Conservation (phyloP, 129 eudicot species). For the Flaveria linearis region DNA sequence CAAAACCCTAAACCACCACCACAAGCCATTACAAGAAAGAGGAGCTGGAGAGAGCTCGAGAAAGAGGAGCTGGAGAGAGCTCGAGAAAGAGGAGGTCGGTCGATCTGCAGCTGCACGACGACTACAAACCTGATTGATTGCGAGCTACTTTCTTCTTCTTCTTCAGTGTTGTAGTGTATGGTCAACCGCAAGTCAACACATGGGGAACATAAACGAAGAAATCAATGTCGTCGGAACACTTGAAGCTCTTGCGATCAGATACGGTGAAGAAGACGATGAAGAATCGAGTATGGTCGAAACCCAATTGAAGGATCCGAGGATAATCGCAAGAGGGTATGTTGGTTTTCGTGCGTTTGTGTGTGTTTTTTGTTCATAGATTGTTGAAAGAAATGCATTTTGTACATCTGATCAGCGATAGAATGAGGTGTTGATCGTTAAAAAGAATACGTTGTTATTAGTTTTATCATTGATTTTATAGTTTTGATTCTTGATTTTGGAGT, state of each 20-base stretch:
- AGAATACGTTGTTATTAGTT: background rate
- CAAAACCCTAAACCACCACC: too few species aligned
- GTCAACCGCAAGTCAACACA: constrained; percentile 38
- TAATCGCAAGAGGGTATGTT: constrained; percentile 34
- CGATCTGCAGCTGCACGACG: too few species aligned
- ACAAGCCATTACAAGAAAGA: too few species aligned
- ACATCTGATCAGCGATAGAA: background rate
- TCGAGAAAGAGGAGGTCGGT: too few species aligned
- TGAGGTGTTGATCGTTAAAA: background rate
- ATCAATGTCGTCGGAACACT: constrained; percentile 4
- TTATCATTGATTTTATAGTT: background rate
- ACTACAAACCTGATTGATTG: constrained; percentile 20
- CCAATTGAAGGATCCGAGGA: constrained; percentile 38
- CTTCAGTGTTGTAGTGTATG: constrained; percentile 2
- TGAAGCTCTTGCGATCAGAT: constrained; percentile 13
- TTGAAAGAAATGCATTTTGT: background rate
- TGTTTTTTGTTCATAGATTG: background rate
- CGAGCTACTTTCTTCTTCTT: background rate
- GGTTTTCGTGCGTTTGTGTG: background rate
- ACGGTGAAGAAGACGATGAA: background rate
- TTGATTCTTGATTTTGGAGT: too few species aligned
- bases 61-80: too few species aligned
- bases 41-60: too few species aligned
- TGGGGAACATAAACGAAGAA: constrained; percentile 24
- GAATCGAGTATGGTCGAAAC: constrained; percentile 10